Conservation (phyloP, 805 yeast species). For the Yamadazyma olivae region DNA sequence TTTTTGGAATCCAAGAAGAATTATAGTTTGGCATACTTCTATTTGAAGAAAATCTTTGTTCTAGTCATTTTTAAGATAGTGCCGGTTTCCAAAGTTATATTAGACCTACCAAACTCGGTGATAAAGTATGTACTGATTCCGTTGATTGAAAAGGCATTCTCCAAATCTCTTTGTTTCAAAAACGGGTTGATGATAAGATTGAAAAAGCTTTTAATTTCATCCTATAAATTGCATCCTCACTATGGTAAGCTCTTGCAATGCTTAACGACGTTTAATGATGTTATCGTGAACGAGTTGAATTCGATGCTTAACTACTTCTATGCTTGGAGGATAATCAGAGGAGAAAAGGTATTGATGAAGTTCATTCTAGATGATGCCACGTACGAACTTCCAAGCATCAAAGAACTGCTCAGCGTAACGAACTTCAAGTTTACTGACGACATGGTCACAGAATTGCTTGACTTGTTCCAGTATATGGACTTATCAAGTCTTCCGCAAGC, state of each 20-base stretch:
- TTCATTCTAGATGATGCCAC: conserved; percentile 1
- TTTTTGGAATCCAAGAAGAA: background rate
- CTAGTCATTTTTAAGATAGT: background rate
- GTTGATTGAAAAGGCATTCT: background rate
- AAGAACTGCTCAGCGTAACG: background rate
- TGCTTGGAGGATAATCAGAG: conserved; percentile 2
- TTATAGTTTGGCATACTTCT: background rate
- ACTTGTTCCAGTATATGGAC: background rate
- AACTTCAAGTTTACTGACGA: background rate
- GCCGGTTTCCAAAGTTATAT: background rate
- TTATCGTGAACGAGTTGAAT: background rate
- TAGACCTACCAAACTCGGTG: background rate
- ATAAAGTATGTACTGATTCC: background rate
- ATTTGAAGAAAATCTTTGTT: conserved; percentile 1
- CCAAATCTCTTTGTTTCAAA: conserved; percentile 2
- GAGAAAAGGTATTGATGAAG: conserved; percentile 4
- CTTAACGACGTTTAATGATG: background rate
- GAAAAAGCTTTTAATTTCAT: background rate
- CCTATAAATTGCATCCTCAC: too few relatives aligned
- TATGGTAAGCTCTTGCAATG: too few relatives aligned
- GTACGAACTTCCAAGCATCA: conserved; percentile 1
- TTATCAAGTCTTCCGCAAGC: too few relatives aligned
- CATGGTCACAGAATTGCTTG: background rate
- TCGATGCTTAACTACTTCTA: background rate
- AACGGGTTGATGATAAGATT: conserved; percentile 1